These are phyloP conservation scores for Parastagonospora avenae DNA, from an alignment of 2,329 filamentous ascomycete genomes.

Conservation along the genomic window DNA sequence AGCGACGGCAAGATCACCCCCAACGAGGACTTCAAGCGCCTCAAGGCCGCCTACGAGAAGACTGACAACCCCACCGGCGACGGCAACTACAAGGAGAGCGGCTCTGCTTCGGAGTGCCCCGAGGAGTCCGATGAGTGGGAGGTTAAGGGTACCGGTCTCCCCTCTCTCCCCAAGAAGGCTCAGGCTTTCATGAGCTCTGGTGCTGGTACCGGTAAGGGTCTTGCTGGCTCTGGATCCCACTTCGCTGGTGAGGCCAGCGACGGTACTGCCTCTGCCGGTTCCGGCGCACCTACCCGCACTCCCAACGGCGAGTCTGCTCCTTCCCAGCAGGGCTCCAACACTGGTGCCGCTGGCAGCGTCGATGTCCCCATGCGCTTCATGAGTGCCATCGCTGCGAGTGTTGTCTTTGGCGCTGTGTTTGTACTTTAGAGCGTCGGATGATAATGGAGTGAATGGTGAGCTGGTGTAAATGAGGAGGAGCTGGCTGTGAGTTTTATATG, in stretches of 20 bases:
- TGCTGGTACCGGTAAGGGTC: slow-evolving; percentile 62
- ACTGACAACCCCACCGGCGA: slow-evolving; percentile 60
- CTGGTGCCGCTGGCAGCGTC: slow-evolving; percentile 27
- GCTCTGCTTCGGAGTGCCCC: slow-evolving; percentile 61
- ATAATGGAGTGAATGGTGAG: background rate
- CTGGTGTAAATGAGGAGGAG: background rate
- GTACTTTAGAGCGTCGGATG: slow-evolving; percentile 30
- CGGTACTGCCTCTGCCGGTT: slow-evolving; percentile 34
- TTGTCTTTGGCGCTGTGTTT: slow-evolving; percentile 38
- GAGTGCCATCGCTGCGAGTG: slow-evolving; percentile 36
- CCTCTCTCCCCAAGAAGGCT: slow-evolving; percentile 62
- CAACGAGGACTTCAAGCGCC: slow-evolving; percentile 65
- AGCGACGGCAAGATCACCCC: slow-evolving; percentile 60
- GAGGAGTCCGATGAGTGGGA: slow-evolving; percentile 60
- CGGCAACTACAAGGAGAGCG: slow-evolving; percentile 62
- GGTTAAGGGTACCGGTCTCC: slow-evolving; percentile 57
- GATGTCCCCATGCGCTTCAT: slow-evolving; percentile 38
- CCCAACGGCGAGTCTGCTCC: slow-evolving; percentile 14
- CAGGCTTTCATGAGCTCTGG: slow-evolving; percentile 62
- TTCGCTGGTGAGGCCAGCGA: slow-evolving; percentile 37
- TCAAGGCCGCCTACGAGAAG: slow-evolving; percentile 57
- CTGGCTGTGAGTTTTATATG: slow-evolving; percentile 1
- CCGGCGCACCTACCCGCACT: slow-evolving; percentile 33
- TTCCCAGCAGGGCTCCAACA: slow-evolving; percentile 5
- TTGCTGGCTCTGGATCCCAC: slow-evolving; percentile 54